Conservation (phyloP, 441 rosid genomes). For the Eutrema salsugineum region DNA sequence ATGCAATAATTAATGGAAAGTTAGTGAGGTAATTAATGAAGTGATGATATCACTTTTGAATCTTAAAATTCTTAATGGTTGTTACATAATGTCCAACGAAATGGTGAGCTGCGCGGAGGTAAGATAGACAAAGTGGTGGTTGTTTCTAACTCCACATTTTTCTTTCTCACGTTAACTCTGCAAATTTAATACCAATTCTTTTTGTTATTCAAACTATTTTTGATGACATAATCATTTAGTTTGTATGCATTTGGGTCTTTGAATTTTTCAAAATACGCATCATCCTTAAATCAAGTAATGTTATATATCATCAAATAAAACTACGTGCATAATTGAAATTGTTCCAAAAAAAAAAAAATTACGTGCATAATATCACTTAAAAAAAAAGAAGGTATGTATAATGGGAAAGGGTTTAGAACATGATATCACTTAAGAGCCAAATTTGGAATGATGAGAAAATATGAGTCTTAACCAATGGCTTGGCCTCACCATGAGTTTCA, state of each 20-base stretch:
- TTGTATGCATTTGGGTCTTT: neutral
- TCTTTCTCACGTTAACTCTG: neutral
- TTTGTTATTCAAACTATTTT: neutral
- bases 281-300: neutral
- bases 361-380: too few species aligned
- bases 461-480: neutral
- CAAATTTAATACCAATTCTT: neutral
- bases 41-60: conserved; percentile 16
- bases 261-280: neutral
- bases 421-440: neutral
- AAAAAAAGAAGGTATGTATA: too few species aligned
- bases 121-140: conserved; percentile 14
- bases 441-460: neutral
- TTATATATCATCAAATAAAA: neutral
- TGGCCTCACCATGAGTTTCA: conserved; percentile 16
- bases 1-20: neutral
- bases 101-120: conserved; percentile 2
- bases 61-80: conserved; percentile 1
- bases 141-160: conserved; percentile 2
- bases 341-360: too few species aligned
- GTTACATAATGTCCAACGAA: conserved; percentile 6
- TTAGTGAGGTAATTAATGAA: conserved; percentile 15
- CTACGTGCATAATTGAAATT: neutral
- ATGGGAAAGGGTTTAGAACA: neutral
- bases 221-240: neutral